Evolutionary conservation across 257 asterid genomes (phyloP).

Genomic region (Solanum boliviense): DNA sequence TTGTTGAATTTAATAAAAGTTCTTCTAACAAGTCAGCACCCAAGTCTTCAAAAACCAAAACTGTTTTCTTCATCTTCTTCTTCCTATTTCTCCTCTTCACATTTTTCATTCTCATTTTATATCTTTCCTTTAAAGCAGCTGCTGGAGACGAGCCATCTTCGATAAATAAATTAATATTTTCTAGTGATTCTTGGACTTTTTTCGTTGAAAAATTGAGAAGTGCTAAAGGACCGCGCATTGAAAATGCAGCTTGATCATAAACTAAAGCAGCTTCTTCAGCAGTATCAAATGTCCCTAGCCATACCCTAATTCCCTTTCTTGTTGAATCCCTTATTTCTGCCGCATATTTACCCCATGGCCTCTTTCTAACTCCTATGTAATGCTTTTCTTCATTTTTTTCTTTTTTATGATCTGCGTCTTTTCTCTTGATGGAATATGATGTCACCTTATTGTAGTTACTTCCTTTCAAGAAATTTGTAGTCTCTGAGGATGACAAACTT

Average conservation of each 20-base stretch:
- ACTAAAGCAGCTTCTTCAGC: constrained; percentile 36
- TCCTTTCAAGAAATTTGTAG: not conserved
- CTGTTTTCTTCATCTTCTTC: constrained; percentile 2
- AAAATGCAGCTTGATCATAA: constrained; percentile 41
- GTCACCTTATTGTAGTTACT: not conserved
- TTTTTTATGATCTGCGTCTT: constrained; percentile 2
- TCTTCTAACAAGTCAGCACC: constrained; percentile 22
- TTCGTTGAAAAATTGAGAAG: constrained; percentile 22
- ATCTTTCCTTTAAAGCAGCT: constrained; percentile 17
- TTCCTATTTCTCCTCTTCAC: not conserved
- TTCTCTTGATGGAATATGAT: constrained; percentile 12
- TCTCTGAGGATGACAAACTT: not conserved
- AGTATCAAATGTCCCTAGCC: constrained; percentile 39
- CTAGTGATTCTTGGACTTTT: constrained; percentile 21
- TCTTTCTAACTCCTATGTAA: constrained; percentile 29
- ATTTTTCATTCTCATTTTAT: constrained; percentile 5
- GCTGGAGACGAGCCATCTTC: constrained; percentile 16
- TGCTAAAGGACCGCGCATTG: constrained; percentile 23
- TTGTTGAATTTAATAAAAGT: not conserved
- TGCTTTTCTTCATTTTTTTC: constrained; percentile 6
- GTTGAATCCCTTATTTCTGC: constrained; percentile 47
- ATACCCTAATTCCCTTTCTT: constrained; percentile 31
- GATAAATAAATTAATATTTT: constrained; percentile 3
- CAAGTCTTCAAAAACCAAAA: constrained; percentile 33
- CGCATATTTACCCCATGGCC: constrained; percentile 43